A percentile compares a stretch with the other conserved stretches of the same genome.
Conservation (phyloP, 2,329 filamentous ascomycete genomes). For the Pyrenochaeta sp. region DNA sequence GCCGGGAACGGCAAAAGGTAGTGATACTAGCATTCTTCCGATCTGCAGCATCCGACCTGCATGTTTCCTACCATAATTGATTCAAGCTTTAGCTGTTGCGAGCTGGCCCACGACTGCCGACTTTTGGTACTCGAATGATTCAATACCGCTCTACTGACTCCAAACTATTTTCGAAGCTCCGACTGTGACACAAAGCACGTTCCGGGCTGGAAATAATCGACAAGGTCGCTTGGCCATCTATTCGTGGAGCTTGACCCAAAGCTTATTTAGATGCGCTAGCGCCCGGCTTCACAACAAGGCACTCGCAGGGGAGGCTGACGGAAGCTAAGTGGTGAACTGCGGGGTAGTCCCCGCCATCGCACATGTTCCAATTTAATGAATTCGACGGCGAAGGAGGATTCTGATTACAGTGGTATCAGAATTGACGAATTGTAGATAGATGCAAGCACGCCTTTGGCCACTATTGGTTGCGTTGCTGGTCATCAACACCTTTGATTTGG, state of each 20-base stretch:
- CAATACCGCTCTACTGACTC: conserved; percentile 17
- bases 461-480: background rate
- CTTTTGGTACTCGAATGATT: conserved; percentile 1
- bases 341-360: conserved; percentile 25
- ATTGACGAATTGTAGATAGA: too few species aligned
- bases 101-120: background rate
- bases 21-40: background rate
- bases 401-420: background rate
- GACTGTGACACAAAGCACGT: conserved; percentile 16
- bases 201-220: conserved; percentile 26
- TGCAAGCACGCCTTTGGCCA: background rate
- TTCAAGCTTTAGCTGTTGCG: background rate
- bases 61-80: background rate
- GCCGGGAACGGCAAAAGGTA: background rate
- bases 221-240: conserved; percentile 38
- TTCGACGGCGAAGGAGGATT: background rate
- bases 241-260: conserved; percentile 33
- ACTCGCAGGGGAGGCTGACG: conserved; percentile 31
- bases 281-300: conserved; percentile 17
- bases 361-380: background rate
- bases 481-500: background rate
- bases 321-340: conserved; percentile 32
- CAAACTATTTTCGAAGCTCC: conserved; percentile 6
- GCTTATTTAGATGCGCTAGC: conserved; percentile 34
- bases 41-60: background rate